phyloP scores from a whole-genome alignment of 257 asterid genomes.

The Solanum sitiens region DNA sequence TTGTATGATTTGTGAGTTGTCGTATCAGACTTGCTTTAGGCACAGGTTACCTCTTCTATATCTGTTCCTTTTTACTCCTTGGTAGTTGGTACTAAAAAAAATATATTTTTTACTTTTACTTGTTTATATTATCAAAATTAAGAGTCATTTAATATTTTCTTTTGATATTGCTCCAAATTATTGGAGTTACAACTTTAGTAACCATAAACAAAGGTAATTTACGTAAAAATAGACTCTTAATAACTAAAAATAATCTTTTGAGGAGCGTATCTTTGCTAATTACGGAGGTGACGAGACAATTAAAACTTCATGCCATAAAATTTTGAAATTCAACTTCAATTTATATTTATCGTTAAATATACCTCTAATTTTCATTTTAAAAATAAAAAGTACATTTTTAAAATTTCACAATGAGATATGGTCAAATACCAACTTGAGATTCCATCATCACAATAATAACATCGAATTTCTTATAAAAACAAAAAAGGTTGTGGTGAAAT shows the following conservation, averaged over 20 bases:
- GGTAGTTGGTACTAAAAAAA: neutral
- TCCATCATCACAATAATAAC: neutral
- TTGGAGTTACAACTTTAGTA: neutral
- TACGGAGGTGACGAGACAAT: neutral
- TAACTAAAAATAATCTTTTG: neutral
- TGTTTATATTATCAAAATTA: neutral
- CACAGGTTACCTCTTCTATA: too few relatives aligned
- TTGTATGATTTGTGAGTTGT: neutral
- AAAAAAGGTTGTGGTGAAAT: accelerated
- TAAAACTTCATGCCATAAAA: neutral
- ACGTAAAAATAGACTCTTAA: neutral
- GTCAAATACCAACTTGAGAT: neutral
- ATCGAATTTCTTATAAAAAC: neutral
- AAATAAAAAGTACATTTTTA: neutral
- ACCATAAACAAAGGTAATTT: neutral
- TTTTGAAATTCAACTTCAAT: neutral
- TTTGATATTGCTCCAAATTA: neutral
- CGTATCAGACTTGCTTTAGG: accelerated
- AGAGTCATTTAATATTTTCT: neutral
- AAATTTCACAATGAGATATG: neutral
- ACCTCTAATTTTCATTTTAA: neutral
- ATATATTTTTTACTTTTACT: neutral
- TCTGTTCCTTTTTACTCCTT: neutral
- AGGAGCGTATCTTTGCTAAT: neutral
- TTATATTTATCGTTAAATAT: neutral